Percentiles rank a stretch among this genome's conserved stretches.
phyloP scores from a whole-genome alignment of 108 stramenopile genomes.

The Heterococcus sp. region DNA sequence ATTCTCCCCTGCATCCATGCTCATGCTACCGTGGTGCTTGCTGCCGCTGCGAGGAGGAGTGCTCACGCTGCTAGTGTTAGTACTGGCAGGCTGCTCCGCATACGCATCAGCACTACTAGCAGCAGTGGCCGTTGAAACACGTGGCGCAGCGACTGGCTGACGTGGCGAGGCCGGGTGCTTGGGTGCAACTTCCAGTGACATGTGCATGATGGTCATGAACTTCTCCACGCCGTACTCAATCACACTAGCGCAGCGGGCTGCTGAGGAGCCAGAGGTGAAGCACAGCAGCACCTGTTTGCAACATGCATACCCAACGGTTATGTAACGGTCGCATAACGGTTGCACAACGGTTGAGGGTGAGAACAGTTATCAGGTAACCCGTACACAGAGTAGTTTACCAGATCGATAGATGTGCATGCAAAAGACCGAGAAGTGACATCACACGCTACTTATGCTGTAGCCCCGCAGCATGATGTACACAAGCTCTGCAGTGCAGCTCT shows the following conservation, averaged over 20 bases:
- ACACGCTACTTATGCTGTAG: too few relatives aligned
- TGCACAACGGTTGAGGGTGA: too few relatives aligned
- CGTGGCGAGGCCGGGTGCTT: not conserved
- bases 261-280: not conserved
- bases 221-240: slow-evolving; percentile 48
- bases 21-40: not conserved
- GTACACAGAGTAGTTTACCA: too few relatives aligned
- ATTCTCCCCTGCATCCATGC: not conserved
- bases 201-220: slow-evolving; percentile 62
- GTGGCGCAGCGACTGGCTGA: not conserved
- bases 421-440: too few relatives aligned
- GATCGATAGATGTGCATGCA: too few relatives aligned
- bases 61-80: not conserved
- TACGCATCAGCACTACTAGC: not conserved
- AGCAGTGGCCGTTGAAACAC: not conserved
- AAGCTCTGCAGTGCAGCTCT: too few relatives aligned
- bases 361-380: too few relatives aligned
- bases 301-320: too few relatives aligned
- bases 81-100: not conserved
- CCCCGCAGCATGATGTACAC: too few relatives aligned
- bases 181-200: slow-evolving; percentile 41
- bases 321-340: too few relatives aligned
- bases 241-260: not conserved
- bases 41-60: not conserved
- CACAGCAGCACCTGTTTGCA: slow-evolving; percentile 28